phyloP scores from a whole-genome alignment of 257 asterid species.

The Plantago major region DNA sequence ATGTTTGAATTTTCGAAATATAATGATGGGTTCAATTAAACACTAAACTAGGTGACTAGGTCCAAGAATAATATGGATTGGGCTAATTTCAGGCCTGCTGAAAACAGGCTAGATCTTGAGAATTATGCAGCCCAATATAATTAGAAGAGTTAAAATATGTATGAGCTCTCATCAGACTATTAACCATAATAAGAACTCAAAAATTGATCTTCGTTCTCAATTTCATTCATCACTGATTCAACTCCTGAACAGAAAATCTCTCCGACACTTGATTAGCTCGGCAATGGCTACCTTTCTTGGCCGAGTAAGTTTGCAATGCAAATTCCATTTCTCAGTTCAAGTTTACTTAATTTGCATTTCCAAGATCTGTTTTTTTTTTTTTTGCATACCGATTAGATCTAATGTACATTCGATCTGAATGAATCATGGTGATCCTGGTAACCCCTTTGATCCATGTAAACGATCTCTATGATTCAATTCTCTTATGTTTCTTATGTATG shows the following conservation, averaged over 20 bases:
- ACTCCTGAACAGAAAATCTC: not conserved
- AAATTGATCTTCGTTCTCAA: slow-evolving; percentile 1
- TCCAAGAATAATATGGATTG: not conserved
- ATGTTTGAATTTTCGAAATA: too few relatives aligned
- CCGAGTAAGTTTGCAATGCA: slow-evolving; percentile 28
- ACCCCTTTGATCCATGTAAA: not conserved
- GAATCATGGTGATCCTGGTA: not conserved
- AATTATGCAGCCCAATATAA: not conserved
- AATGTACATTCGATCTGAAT: slow-evolving; percentile 17
- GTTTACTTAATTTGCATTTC: slow-evolving; percentile 1
- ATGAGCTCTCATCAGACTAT: too few relatives aligned
- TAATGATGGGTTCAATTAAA: too few relatives aligned
- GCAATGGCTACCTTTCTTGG: slow-evolving; percentile 47
- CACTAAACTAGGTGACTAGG: too few relatives aligned
- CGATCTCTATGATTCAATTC: too few relatives aligned
- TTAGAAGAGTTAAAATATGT: too few relatives aligned
- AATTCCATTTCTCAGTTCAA: not conserved
- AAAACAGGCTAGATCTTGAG: not conserved
- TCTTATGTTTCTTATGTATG: too few relatives aligned
- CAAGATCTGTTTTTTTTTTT: slow-evolving; percentile 20
- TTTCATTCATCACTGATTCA: not conserved
- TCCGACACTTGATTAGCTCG: not conserved
- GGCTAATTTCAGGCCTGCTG: not conserved
- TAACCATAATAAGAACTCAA: slow-evolving; percentile 7
- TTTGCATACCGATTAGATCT: not conserved